phyloP scores from a whole-genome alignment of 2,329 filamentous ascomycete genomes.

The Myriosclerotinia duriaeana region DNA sequence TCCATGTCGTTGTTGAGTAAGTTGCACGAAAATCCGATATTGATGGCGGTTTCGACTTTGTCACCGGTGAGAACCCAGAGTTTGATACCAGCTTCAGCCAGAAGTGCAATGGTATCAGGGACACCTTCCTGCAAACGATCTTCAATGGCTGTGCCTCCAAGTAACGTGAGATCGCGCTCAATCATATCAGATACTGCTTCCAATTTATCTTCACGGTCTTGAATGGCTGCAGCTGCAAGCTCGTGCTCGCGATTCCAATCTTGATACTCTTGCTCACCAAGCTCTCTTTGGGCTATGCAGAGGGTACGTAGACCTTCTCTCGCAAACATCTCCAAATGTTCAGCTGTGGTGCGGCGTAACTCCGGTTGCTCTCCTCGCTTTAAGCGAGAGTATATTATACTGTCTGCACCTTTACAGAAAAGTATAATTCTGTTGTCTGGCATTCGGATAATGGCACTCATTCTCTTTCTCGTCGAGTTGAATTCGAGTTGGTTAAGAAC shows the following conservation, averaged over 20 bases:
- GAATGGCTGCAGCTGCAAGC: conserved; percentile 76
- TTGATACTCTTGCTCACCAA: conserved; percentile 80
- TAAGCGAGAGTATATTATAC: conserved; percentile 91
- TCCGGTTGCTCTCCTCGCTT: conserved; percentile 82
- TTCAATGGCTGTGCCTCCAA: conserved; percentile 96
- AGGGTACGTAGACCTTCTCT: conserved; percentile 91
- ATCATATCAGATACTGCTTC: conserved; percentile 88
- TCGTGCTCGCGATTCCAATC: conserved; percentile 87
- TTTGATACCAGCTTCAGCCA: conserved; percentile 94
- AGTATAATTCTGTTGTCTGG: conserved; percentile 84
- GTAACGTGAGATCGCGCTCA: conserved; percentile 80
- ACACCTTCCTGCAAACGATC: conserved; percentile 96
- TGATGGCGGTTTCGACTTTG: conserved; percentile 99
- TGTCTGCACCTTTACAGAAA: conserved; percentile 97
- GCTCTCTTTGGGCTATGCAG: conserved; percentile 82
- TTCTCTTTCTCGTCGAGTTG: conserved; percentile 93
- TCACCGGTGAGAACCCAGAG: conserved; percentile 98
- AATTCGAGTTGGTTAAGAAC: conserved; percentile 96
- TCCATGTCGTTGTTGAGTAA: conserved; percentile 98
- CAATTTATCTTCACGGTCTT: conserved; percentile 87
- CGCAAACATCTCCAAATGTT: conserved; percentile 96
- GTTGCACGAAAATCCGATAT: conserved; percentile 99
- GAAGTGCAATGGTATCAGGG: conserved; percentile 87
- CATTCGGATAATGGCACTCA: conserved; percentile 97
- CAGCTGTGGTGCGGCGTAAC: conserved; percentile 77